phyloP scores from a whole-genome alignment of 2,329 filamentous ascomycete species.

The Pseudogymnoascus sp. region DNA sequence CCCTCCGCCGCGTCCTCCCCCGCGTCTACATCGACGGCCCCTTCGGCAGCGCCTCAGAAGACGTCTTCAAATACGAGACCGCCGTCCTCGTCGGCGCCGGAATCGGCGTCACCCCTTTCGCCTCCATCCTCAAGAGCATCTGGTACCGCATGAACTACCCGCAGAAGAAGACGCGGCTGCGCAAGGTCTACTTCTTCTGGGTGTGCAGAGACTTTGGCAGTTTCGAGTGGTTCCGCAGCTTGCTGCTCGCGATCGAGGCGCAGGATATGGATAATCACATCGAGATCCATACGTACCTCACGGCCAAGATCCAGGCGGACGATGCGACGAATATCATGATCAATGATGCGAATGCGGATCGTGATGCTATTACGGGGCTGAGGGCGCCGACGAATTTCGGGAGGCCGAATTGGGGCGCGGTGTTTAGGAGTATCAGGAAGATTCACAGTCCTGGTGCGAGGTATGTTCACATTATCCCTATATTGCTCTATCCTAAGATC shows the following conservation, averaged over 20 bases:
- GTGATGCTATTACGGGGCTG: constrained; percentile 76
- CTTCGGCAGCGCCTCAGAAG: constrained; percentile 78
- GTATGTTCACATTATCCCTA: constrained; percentile 72
- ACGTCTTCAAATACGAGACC: constrained; percentile 83
- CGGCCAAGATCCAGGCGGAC: constrained; percentile 76
- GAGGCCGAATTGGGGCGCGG: constrained; percentile 83
- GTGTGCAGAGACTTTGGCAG: constrained; percentile 81
- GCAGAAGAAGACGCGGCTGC: constrained; percentile 66
- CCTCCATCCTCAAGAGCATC: constrained; percentile 81
- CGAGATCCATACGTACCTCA: constrained; percentile 84
- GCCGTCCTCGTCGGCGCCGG: constrained; percentile 72
- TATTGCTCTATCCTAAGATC: constrained; percentile 73
- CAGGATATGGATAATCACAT: constrained; percentile 78
- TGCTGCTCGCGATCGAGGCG: constrained; percentile 76
- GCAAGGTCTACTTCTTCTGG: constrained; percentile 92
- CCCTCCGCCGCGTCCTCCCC: constrained; percentile 64
- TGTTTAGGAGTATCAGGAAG: constrained; percentile 76
- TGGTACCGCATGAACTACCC: constrained; percentile 92
- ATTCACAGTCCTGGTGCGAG: constrained; percentile 65
- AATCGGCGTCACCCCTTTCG: constrained; percentile 81
- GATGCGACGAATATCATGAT: constrained; percentile 90
- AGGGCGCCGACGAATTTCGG: constrained; percentile 79
- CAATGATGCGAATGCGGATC: constrained; percentile 77
- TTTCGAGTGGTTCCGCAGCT: constrained; percentile 82
- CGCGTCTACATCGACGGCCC: constrained; percentile 78